Percentiles rank a stretch among this genome's conserved stretches.
Evolutionary conservation across 2,329 filamentous ascomycete genomes (phyloP).

Genomic region (Eutypa lata): DNA sequence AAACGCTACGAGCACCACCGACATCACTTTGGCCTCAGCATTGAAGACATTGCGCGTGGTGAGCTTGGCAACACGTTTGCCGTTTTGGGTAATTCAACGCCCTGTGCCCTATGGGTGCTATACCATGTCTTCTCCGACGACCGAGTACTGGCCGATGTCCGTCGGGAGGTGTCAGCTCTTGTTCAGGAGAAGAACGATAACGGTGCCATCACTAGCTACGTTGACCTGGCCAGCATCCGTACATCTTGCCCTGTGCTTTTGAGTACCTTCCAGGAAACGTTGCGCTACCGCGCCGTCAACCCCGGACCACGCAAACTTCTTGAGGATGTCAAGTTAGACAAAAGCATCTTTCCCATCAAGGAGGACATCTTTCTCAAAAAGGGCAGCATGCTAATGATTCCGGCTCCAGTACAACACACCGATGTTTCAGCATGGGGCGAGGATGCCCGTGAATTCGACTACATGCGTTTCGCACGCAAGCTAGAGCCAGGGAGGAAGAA

Average conservation of each 20-base stretch:
- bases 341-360: not conserved
- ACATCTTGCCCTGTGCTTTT: constrained; percentile 23
- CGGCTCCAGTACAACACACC: constrained; percentile 14
- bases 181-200: not conserved
- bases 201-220: constrained; percentile 2
- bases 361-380: constrained; percentile 14
- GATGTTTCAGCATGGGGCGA: constrained; percentile 11
- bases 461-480: constrained; percentile 8
- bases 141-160: constrained; percentile 8
- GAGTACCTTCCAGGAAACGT: constrained; percentile 25
- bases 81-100: constrained; percentile 19
- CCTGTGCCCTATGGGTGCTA: constrained; percentile 21
- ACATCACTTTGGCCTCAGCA: constrained; percentile 10
- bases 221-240: constrained; percentile 19
- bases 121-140: constrained; percentile 21
- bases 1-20: constrained; percentile 21
- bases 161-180: not conserved
- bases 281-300: constrained; percentile 21
- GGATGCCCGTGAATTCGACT: constrained; percentile 6
- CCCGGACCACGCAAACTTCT: constrained; percentile 17
- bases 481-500: constrained; percentile 2
- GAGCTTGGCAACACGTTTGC: constrained; percentile 25
- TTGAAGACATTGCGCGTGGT: constrained; percentile 22
- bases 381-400: constrained; percentile 16
- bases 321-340: constrained; percentile 20